Base-by-base conservation (phyloP, 345 rosid species). In the Salix viminalis region DNA sequence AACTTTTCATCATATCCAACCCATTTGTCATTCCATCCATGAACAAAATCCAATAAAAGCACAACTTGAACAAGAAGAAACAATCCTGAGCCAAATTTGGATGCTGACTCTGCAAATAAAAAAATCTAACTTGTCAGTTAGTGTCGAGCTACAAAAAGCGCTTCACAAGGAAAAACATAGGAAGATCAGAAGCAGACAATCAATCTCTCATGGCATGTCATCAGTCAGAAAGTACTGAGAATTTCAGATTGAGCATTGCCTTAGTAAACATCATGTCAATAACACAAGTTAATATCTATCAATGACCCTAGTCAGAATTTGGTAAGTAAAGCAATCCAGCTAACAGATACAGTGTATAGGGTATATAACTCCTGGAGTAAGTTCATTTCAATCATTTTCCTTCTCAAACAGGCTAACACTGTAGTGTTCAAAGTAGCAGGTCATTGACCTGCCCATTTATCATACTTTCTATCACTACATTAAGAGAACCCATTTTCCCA, bases 21-120 rank as follows among this genome's bases (percentile, higher is more conserved):
- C 98, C 97, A 96, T 67, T 90, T 94, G 83, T 96, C 98, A 90
- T 96, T 96, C 99, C 99, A 96, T 69, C 97, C 94, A 78, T 90
- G 98, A 84, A 96, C 98, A 76, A 96, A 96, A 83, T 96, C 99
- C 90, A 94, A 87, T 81, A 96, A 84, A 88, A 96, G 98, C 73
- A 96, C 98, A 85, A 96, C 99, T 88, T 96, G 98, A 72, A 94
- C 92, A 74, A 96, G 96, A 82, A 94, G 98, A 68, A 96, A 96
- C 82, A 96, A 82, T 28, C 99, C 99, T 26, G 98, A 90, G 76
- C 99, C 98, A 71, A 96, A 96, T 88, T 92, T 96, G 72, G 99
- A 96, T 70, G 86, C 84, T 0, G 92, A 80, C 87, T 96, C 99
- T 96, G 87, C 73, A 85, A 71, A 71, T 24, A 60, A 48, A 70